These are phyloP conservation scores for Pseudogymnoascus sp. DNA, from an alignment of 2,329 filamentous ascomycete species.

Conservation along the genomic window DNA sequence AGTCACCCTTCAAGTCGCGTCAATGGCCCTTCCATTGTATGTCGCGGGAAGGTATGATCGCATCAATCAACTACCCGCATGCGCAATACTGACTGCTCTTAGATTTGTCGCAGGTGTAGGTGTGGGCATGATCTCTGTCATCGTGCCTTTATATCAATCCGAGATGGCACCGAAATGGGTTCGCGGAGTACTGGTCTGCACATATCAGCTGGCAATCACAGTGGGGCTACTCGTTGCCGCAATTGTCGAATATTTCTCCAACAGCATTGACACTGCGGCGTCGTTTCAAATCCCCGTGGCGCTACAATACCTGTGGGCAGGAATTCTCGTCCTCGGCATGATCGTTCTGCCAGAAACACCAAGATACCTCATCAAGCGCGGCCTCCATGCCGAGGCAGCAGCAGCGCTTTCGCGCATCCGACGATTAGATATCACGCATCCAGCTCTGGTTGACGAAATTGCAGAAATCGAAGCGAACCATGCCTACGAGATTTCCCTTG, in stretches of 20 bases:
- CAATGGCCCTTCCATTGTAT: constrained; percentile 50
- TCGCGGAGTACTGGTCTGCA: constrained; percentile 38
- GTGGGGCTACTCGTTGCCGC: constrained; percentile 39
- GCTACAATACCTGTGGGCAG: constrained; percentile 34
- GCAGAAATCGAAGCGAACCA: constrained; percentile 69
- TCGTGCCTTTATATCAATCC: constrained; percentile 30
- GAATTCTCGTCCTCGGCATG: constrained; percentile 31
- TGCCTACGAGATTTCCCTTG: constrained; percentile 62
- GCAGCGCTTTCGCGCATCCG: constrained; percentile 41
- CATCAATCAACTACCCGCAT: background rate
- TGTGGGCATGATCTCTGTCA: constrained; percentile 32
- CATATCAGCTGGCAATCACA: constrained; percentile 38
- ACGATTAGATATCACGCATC: constrained; percentile 64
- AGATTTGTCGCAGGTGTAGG: constrained; percentile 39
- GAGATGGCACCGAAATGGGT: constrained; percentile 25
- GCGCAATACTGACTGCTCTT: constrained; percentile 32
- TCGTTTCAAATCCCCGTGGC: constrained; percentile 35
- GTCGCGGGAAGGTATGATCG: constrained; percentile 48
- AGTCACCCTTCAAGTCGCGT: constrained; percentile 63
- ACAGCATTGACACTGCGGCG: constrained; percentile 25
- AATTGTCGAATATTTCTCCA: constrained; percentile 33
- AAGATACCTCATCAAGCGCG: constrained; percentile 30
- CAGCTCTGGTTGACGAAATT: constrained; percentile 64
- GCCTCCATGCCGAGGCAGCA: constrained; percentile 27
- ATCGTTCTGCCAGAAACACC: constrained; percentile 33